These are phyloP conservation scores for Cordyceps militaris DNA, from an alignment of 2,329 filamentous ascomycete species.

Conservation along the genomic window DNA sequence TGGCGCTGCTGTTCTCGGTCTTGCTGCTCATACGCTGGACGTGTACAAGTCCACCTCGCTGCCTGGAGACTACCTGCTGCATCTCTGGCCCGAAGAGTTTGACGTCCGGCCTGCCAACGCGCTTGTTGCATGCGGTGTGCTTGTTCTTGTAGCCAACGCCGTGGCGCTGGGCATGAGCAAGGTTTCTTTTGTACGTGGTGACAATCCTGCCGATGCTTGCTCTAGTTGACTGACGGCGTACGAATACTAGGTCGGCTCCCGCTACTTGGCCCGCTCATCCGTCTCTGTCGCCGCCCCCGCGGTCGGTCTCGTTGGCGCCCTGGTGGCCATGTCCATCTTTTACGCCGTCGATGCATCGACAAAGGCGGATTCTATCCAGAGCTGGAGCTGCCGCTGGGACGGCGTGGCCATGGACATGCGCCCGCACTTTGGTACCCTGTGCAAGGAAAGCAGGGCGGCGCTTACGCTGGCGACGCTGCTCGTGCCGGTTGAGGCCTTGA, in stretches of 20 bases:
- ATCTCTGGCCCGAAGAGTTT: constrained; percentile 52
- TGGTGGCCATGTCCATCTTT: constrained; percentile 50
- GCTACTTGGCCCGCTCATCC: constrained; percentile 13
- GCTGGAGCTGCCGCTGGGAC: constrained; percentile 57
- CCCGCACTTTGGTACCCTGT: constrained; percentile 51
- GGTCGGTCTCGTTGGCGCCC: constrained; percentile 30
- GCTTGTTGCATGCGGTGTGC: constrained; percentile 43
- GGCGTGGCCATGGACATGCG: constrained; percentile 42
- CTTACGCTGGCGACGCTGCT: constrained; percentile 49
- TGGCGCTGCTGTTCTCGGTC: constrained; percentile 45
- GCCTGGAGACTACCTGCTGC: constrained; percentile 39
- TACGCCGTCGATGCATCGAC: constrained; percentile 49
- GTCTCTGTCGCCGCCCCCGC: constrained; percentile 22
- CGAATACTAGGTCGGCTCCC: constrained; percentile 17
- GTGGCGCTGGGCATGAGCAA: constrained; percentile 43
- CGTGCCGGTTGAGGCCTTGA: constrained; percentile 47
- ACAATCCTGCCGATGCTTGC: too few relatives aligned
- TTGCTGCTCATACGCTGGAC: constrained; percentile 46
- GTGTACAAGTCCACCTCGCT: constrained; percentile 50
- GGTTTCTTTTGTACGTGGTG: constrained; percentile 41
- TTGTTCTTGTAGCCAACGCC: constrained; percentile 43
- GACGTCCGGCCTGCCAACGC: constrained; percentile 50
- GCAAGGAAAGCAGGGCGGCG: constrained; percentile 47
- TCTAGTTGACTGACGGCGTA: background rate
- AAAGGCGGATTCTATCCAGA: constrained; percentile 48